phyloP scores from a whole-genome alignment of 371 early-diverging fungal genomes.

The Mucor lusitanicus region DNA sequence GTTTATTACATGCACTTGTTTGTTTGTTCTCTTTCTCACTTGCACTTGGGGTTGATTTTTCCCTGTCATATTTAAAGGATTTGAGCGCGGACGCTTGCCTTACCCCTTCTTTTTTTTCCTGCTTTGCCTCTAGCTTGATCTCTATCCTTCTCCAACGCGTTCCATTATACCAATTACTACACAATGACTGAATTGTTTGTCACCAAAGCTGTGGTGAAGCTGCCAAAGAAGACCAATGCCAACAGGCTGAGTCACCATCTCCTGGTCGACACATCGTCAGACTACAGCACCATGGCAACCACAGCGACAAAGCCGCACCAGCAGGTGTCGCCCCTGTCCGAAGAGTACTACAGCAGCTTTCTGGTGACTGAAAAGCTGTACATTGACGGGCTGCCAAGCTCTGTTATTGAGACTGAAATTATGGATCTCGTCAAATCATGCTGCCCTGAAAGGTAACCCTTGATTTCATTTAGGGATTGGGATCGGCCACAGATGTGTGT shows the following conservation, averaged over 20 bases:
- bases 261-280: constrained; percentile 2
- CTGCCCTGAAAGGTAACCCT: constrained; percentile 33
- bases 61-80: background rate
- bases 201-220: constrained; percentile 19
- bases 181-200: constrained; percentile 13
- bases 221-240: constrained; percentile 19
- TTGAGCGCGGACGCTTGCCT: background rate
- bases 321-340: background rate
- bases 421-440: constrained; percentile 32
- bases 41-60: background rate
- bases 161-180: background rate
- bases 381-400: constrained; percentile 23
- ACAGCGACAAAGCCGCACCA: background rate
- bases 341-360: background rate
- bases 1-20: constrained; percentile 10
- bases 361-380: constrained; percentile 21
- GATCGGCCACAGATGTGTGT: constrained; percentile 2
- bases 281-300: background rate
- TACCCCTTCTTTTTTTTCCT: constrained; percentile 4
- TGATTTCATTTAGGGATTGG: background rate
- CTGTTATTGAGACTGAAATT: constrained; percentile 34
- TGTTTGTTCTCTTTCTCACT: constrained; percentile 4
- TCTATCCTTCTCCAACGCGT: background rate
- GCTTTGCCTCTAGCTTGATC: background rate
- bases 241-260: constrained; percentile 2